phyloP scores from a whole-genome alignment of 257 asterid species.

The Solanum chmielewskii region DNA sequence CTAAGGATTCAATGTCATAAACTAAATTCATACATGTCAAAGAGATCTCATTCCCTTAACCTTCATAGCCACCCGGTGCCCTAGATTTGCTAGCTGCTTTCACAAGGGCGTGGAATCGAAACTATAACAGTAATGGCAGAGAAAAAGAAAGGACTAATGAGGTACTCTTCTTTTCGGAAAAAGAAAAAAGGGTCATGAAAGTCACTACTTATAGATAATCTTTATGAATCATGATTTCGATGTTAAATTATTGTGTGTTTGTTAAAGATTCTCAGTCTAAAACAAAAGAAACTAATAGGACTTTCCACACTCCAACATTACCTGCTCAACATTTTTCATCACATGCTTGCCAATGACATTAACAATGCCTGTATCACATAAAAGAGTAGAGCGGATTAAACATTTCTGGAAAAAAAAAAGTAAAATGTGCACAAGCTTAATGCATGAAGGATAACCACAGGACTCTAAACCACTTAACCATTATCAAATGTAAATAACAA shows the following conservation, averaged over 20 bases:
- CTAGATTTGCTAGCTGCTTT: background rate
- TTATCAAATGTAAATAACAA: background rate
- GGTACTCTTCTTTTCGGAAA: background rate
- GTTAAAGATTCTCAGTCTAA: background rate
- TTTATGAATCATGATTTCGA: background rate
- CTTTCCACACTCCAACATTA: background rate
- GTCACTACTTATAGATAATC: background rate
- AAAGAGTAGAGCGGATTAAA: background rate
- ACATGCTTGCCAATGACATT: background rate
- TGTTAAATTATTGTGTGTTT: background rate
- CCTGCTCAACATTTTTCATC: conserved; percentile 7
- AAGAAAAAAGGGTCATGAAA: background rate
- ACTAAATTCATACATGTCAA: background rate
- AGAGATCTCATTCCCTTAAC: background rate
- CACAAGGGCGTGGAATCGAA: background rate
- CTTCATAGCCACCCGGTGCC: background rate
- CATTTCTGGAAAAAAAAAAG: background rate
- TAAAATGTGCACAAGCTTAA: background rate
- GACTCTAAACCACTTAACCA: background rate
- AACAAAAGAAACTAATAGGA: background rate
- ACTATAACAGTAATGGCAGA: background rate
- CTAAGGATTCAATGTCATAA: background rate
- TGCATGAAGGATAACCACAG: background rate
- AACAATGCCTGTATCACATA: conserved; percentile 2
- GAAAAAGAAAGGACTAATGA: background rate